A percentile compares a stretch with the other conserved stretches of the same genome.
Conservation (phyloP, 2,329 filamentous ascomycete species). For the Claviceps fusiformis region DNA sequence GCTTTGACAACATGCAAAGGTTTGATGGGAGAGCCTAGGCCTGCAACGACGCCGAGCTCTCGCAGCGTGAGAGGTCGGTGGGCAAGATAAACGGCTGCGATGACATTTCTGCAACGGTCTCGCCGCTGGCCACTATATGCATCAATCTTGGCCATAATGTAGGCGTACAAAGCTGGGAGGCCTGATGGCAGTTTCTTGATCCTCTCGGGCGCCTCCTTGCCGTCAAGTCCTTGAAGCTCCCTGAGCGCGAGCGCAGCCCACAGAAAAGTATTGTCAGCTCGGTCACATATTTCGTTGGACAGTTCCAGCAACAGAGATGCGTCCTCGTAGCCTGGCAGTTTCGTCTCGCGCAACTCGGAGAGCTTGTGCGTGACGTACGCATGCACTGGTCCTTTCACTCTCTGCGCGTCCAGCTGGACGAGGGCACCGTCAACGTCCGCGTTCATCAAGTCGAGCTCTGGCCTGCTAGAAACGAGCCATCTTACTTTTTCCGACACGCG, state of each 20-base stretch:
- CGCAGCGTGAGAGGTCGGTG: slow-evolving; percentile 21
- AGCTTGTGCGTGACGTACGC: slow-evolving; percentile 25
- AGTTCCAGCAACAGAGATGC: slow-evolving; percentile 1
- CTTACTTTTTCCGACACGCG: slow-evolving; percentile 17
- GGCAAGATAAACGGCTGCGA: slow-evolving; percentile 11
- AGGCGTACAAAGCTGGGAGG: slow-evolving; percentile 2
- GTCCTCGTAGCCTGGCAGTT: slow-evolving; percentile 2
- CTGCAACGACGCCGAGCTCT: slow-evolving; percentile 18
- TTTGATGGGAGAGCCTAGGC: slow-evolving; percentile 7
- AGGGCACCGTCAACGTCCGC: slow-evolving; percentile 19
- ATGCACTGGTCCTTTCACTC: slow-evolving; percentile 21
- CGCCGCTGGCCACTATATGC: neutral
- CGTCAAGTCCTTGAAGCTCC: slow-evolving; percentile 5
- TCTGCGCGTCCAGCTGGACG: slow-evolving; percentile 24
- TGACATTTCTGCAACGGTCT: slow-evolving; percentile 3
- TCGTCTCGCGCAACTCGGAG: neutral
- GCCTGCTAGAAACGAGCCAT: slow-evolving; percentile 29
- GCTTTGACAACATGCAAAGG: slow-evolving; percentile 14
- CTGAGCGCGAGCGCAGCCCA: slow-evolving; percentile 8
- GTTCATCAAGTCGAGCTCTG: slow-evolving; percentile 13
- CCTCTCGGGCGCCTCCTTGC: slow-evolving; percentile 3
- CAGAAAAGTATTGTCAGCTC: slow-evolving; percentile 10
- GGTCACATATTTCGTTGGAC: slow-evolving; percentile 5
- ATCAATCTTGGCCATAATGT: slow-evolving; percentile 5
- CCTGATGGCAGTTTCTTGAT: slow-evolving; percentile 5